These are phyloP conservation scores for Xerophyta viscosa DNA, from an alignment of 106 monocot genomes.

Conservation along the genomic window DNA sequence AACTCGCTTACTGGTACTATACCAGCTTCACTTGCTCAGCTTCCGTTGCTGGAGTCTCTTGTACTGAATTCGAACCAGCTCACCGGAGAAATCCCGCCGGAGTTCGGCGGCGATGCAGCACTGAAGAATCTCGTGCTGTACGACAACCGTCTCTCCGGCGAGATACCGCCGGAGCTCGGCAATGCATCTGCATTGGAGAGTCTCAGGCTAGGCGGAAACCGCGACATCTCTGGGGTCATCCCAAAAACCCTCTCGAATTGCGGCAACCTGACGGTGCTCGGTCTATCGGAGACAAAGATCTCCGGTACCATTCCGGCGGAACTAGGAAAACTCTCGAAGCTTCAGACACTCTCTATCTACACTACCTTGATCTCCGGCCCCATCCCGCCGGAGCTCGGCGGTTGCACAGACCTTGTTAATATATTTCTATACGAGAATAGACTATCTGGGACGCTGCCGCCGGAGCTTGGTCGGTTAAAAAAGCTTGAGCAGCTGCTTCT, in stretches of 20 bases:
- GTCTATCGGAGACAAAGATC: slow-evolving; percentile 79
- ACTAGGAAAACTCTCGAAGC: slow-evolving; percentile 41
- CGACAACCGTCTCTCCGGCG: slow-evolving; percentile 74
- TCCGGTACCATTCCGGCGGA: slow-evolving; percentile 65
- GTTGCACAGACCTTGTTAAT: slow-evolving; percentile 53
- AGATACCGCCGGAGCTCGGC: slow-evolving; percentile 48
- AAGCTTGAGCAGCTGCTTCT: slow-evolving; percentile 68
- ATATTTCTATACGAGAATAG: slow-evolving; percentile 90
- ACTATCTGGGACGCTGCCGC: slow-evolving; percentile 59
- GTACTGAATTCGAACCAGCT: slow-evolving; percentile 67
- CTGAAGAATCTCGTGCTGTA: slow-evolving; percentile 54
- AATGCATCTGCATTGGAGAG: slow-evolving; percentile 42
- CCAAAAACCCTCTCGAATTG: slow-evolving; percentile 56
- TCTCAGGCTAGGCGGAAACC: slow-evolving; percentile 78
- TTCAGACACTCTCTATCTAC: slow-evolving; percentile 79
- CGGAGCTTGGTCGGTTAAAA: slow-evolving; percentile 42
- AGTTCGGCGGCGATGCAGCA: slow-evolving; percentile 11
- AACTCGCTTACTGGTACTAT: slow-evolving; percentile 53
- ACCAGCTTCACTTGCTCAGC: slow-evolving; percentile 31
- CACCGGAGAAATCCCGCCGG: slow-evolving; percentile 42
- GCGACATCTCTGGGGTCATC: slow-evolving; percentile 55
- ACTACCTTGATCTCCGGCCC: slow-evolving; percentile 69
- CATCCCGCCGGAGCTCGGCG: slow-evolving; percentile 77
- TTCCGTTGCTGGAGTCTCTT: slow-evolving; percentile 18
- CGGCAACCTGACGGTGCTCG: slow-evolving; percentile 52